Base-by-base conservation (phyloP, 192 early-diverging fungal species). In the Rhizophagus sp. region DNA sequence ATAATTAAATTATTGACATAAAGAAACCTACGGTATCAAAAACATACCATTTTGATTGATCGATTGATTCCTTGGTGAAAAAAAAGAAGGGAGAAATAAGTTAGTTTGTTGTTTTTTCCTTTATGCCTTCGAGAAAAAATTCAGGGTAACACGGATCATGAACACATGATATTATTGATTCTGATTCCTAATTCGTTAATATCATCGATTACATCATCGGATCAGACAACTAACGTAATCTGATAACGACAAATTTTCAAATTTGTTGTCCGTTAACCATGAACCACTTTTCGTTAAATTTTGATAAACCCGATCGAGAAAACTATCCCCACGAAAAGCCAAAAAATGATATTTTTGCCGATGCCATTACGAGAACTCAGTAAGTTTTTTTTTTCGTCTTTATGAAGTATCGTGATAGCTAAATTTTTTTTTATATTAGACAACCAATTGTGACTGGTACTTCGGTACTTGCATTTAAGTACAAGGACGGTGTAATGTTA, bases 401-500 rank as follows among this genome's bases (percentile, higher is more conserved):
- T 27, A 30, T 33, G 2, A 11, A 30, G 24, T 5, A 30, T 66
- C 9, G 10, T 66, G 7, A 15, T 66, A 33, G 9, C 8, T 27
- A 27, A 65, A 2, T 27, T 11, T 66, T 66, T n/a, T 33, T 25
- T 66, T 10, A 25, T 69, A 24, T 73, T 80, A 90, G 92, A 83
- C 83, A 86, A 80, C 97, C 97, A 25, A 88, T 96, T 47, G 94
- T 99, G 22, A 97, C 95, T 22, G 97, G 97, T 80, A 96, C 96
- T 11, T 97, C 97, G 50, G 95, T 98, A 39, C 81, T 99, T 61
- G 98, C 91, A 62, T 88, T 99, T 83, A 94, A 95, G 87, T 99
- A 94, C 91, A 97, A 96, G 84, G 96, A 97, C 79, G 98, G 98
- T 73, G 89, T 99, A 50, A 97, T 99, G 93, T 90, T 99, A 85